phyloP scores from a whole-genome alignment of 345 rosid genomes.

The Theobroma cacao region DNA sequence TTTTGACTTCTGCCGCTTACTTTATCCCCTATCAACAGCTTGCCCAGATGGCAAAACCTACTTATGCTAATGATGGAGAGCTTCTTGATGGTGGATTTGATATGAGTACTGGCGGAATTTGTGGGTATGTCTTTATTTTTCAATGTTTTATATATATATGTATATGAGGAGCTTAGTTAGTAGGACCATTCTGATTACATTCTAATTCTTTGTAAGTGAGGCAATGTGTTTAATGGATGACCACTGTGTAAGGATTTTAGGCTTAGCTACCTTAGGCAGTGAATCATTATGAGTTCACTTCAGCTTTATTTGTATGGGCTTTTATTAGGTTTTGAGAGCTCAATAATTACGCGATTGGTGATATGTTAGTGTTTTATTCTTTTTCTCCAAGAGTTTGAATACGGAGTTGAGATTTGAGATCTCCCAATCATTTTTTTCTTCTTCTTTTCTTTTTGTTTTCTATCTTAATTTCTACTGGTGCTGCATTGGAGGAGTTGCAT shows the following conservation, averaged over 20 bases:
- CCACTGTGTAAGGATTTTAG: background rate
- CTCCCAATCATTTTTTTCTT: background rate
- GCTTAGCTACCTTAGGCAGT: background rate
- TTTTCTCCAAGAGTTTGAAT: background rate
- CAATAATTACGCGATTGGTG: background rate
- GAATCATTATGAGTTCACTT: background rate
- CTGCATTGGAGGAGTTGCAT: background rate
- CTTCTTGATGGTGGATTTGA: conserved; percentile 88
- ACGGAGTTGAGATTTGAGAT: background rate
- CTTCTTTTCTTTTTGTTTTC: background rate
- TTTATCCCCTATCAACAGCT: conserved; percentile 72
- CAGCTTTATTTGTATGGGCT: background rate
- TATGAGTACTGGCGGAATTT: conserved; percentile 87
- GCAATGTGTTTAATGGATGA: background rate
- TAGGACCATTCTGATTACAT: background rate
- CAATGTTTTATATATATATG: background rate
- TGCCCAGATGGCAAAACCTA: conserved; percentile 70
- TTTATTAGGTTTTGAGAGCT: background rate
- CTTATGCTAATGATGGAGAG: conserved; percentile 65
- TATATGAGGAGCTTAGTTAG: background rate
- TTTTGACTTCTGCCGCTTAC: conserved; percentile 63
- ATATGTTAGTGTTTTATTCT: background rate
- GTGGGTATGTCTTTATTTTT: conserved; percentile 53
- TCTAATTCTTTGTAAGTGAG: background rate
- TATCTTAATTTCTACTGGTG: background rate